Conservation (phyloP, 495 filamentous ascomycete genomes). For the Sordaria brevicollis region DNA sequence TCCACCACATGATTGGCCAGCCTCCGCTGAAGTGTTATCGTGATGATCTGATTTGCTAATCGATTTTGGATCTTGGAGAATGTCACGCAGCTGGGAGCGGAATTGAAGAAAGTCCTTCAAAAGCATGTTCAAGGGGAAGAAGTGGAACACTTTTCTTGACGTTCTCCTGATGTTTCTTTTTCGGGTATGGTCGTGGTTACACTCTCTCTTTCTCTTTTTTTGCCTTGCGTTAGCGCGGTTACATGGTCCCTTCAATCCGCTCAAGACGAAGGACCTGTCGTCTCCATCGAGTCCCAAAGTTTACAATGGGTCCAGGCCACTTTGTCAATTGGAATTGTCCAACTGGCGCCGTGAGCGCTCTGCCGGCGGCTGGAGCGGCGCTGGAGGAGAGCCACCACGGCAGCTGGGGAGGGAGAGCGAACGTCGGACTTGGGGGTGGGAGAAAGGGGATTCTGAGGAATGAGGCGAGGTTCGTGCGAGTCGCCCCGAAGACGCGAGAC, state of each 20-base stretch:
- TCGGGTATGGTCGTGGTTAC: not conserved
- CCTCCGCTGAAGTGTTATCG: not conserved
- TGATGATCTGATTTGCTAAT: not conserved
- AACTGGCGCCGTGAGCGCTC: not conserved
- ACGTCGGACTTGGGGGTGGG: not conserved
- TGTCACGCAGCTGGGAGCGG: not conserved
- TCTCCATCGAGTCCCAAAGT: not conserved
- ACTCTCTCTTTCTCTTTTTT: not conserved
- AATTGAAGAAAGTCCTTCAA: not conserved
- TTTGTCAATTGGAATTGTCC: not conserved
- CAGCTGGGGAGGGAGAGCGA: not conserved
- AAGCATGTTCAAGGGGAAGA: not conserved
- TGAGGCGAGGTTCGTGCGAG: not conserved
- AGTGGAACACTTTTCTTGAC: not conserved
- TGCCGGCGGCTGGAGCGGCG: not conserved
- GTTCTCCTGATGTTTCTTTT: not conserved
- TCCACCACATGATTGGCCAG: not conserved
- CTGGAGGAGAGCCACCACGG: not conserved
- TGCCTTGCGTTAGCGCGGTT: not conserved
- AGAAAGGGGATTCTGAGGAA: not conserved
- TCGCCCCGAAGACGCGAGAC: not conserved
- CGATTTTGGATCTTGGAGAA: not conserved
- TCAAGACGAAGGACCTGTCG: not conserved
- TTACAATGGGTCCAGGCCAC: not conserved
- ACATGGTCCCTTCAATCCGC: not conserved